Percentiles rank a stretch among this genome's conserved stretches.
These are phyloP conservation scores for Mucor saturninus DNA, from an alignment of 371 early-diverging fungal species.

Conservation along the genomic window DNA sequence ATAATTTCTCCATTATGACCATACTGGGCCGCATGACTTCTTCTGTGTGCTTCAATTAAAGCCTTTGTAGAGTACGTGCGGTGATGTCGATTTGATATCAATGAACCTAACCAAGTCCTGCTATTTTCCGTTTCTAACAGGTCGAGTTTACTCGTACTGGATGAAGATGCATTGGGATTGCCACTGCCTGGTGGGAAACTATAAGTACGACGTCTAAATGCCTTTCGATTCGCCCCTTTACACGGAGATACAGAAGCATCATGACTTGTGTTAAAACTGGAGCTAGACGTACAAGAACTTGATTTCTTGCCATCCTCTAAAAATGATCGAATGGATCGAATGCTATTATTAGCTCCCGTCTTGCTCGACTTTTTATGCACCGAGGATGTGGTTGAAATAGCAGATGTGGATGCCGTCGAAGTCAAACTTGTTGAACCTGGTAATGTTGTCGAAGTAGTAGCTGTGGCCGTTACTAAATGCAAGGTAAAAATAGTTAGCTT, in stretches of 20 bases:
- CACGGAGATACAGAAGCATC: not conserved
- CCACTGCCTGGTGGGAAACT: slow-evolving; percentile 45
- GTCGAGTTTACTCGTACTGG: slow-evolving; percentile 9
- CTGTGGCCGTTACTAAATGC: not conserved
- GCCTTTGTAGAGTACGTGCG: slow-evolving; percentile 35
- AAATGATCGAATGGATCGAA: slow-evolving; percentile 24
- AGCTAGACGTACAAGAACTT: not conserved
- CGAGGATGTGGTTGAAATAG: not conserved
- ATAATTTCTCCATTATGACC: slow-evolving; percentile 26
- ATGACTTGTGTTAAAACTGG: slow-evolving; percentile 2
- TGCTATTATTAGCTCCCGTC: slow-evolving; percentile 14
- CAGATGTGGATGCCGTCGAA: not conserved
- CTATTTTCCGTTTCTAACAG: slow-evolving; percentile 24
- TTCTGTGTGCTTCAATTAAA: slow-evolving; percentile 31
- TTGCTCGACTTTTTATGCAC: slow-evolving; percentile 4
- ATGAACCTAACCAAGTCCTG: slow-evolving; percentile 44
- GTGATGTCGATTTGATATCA: slow-evolving; percentile 34
- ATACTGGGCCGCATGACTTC: slow-evolving; percentile 21
- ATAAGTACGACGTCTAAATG: slow-evolving; percentile 39
- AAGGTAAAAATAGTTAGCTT: no score
- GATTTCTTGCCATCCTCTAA: slow-evolving; percentile 17
- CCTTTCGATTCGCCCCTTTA: slow-evolving; percentile 17
- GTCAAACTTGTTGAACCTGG: not conserved
- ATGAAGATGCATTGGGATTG: not conserved
- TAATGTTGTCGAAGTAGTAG: not conserved